These are phyloP conservation scores for Nephromyces sp. DNA, from an alignment of 169 alveolate species.

Conservation along the genomic window DNA sequence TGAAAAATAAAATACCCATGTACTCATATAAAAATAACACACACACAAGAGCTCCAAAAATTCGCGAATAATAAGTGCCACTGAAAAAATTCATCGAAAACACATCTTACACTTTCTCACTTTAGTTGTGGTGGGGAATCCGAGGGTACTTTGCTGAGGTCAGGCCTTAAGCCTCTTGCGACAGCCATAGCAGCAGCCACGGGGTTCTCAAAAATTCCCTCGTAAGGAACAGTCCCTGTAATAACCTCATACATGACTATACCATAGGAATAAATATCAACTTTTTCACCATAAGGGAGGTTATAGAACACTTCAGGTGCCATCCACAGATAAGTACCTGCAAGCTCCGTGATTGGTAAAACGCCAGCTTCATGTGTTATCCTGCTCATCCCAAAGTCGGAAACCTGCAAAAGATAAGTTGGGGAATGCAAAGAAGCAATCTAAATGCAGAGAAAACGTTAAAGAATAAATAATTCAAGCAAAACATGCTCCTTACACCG, in stretches of 20 bases:
- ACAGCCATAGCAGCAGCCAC: not conserved
- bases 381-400: slow-evolving; percentile 58
- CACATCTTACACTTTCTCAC: too few relatives aligned
- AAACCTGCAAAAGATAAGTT: slow-evolving; percentile 33
- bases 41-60: too few relatives aligned
- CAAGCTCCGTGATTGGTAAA: not conserved
- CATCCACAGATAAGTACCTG: slow-evolving; percentile 81
- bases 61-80: too few relatives aligned
- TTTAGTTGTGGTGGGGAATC: not conserved
- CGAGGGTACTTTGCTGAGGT: not conserved
- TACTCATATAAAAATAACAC: too few relatives aligned
- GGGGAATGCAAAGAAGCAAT: not conserved
- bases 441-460: not conserved
- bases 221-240: slow-evolving; percentile 63
- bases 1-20: too few relatives aligned
- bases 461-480: not conserved
- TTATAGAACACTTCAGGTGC: slow-evolving; percentile 69
- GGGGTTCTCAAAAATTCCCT: slow-evolving; percentile 20
- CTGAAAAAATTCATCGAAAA: too few relatives aligned
- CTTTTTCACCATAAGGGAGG: not conserved
- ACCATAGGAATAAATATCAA: slow-evolving; percentile 65
- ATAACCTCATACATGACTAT: slow-evolving; percentile 70
- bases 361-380: not conserved
- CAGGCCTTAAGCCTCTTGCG: not conserved
- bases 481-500: not conserved